Percentiles rank a stretch among this genome's conserved stretches.
These are phyloP conservation scores for Hypomontagnella submonticulosa DNA, from an alignment of 495 filamentous ascomycete species.

Conservation along the genomic window DNA sequence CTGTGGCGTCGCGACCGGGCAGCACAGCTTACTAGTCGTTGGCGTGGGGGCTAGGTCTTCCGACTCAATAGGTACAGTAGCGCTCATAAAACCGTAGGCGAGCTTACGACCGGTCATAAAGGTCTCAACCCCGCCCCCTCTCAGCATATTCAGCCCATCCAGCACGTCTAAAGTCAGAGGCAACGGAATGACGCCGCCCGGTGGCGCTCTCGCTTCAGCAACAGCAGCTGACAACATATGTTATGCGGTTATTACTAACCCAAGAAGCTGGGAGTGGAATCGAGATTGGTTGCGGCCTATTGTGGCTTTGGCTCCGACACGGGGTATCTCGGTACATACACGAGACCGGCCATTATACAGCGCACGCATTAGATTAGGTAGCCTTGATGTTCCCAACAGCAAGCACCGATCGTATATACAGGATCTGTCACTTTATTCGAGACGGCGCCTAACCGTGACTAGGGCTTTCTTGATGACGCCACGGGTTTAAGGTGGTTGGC, in stretches of 20 bases:
- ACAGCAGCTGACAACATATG: slow-evolving; percentile 16
- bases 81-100: slow-evolving; percentile 8
- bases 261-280: slow-evolving; percentile 29
- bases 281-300: slow-evolving; percentile 19
- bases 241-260: slow-evolving; percentile 16
- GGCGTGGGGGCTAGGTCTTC: slow-evolving; percentile 25
- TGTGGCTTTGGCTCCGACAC: slow-evolving; percentile 15
- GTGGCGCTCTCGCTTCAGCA: slow-evolving; percentile 2
- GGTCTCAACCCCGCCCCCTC: slow-evolving; percentile 11
- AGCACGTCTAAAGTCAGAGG: slow-evolving; percentile 10
- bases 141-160: slow-evolving; percentile 7
- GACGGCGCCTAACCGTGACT: slow-evolving; percentile 10
- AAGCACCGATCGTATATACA: background rate
- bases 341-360: slow-evolving; percentile 10
- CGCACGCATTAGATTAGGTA: slow-evolving; percentile 14
- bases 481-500: slow-evolving; percentile 14
- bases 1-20: slow-evolving; percentile 27
- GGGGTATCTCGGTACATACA: slow-evolving; percentile 34
- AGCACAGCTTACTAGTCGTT: slow-evolving; percentile 17
- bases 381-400: slow-evolving; percentile 10
- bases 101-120: slow-evolving; percentile 18
- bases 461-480: slow-evolving; percentile 11
- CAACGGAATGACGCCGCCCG: slow-evolving; percentile 17
- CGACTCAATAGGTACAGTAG: slow-evolving; percentile 2
- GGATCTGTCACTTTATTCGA: background rate